Percentiles rank a stretch among this genome's conserved stretches.
phyloP scores from a whole-genome alignment of 2,329 filamentous ascomycete species.

The Xylogone sp. region DNA sequence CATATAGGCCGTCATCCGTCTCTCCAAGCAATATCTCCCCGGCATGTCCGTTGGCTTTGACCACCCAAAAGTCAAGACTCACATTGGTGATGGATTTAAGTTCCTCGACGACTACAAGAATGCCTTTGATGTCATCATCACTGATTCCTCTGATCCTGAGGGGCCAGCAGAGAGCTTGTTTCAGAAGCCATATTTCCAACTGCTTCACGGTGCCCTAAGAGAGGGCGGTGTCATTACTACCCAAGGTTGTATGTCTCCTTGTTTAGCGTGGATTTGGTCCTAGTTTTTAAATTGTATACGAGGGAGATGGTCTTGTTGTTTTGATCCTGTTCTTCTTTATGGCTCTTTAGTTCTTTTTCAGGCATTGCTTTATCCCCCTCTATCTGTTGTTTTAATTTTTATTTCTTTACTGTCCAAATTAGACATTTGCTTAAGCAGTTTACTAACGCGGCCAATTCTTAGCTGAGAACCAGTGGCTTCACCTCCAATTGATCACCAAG shows the following conservation, averaged over 20 bases:
- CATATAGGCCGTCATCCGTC: slow-evolving; percentile 80
- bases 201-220: slow-evolving; percentile 82
- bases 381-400: not conserved
- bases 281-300: not conserved
- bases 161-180: slow-evolving; percentile 95
- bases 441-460: slow-evolving; percentile 4
- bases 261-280: slow-evolving; percentile 27
- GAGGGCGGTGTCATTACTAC: slow-evolving; percentile 98
- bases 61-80: slow-evolving; percentile 88
- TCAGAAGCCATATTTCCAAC: slow-evolving; percentile 98
- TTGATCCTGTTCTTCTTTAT: slow-evolving; percentile 1
- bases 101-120: slow-evolving; percentile 97
- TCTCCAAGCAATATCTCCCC: slow-evolving; percentile 97
- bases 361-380: not conserved
- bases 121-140: slow-evolving; percentile 98
- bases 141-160: slow-evolving; percentile 95
- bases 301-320: not conserved
- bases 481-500: slow-evolving; percentile 87
- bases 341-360: slow-evolving; percentile 4
- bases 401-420: slow-evolving; percentile 1
- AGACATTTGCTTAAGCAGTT: not conserved
- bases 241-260: slow-evolving; percentile 98
- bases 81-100: slow-evolving; percentile 97
- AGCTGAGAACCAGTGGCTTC: slow-evolving; percentile 99
- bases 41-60: slow-evolving; percentile 90